phyloP scores from a whole-genome alignment of 208 protist genomes.

The Lotmaria passim region DNA sequence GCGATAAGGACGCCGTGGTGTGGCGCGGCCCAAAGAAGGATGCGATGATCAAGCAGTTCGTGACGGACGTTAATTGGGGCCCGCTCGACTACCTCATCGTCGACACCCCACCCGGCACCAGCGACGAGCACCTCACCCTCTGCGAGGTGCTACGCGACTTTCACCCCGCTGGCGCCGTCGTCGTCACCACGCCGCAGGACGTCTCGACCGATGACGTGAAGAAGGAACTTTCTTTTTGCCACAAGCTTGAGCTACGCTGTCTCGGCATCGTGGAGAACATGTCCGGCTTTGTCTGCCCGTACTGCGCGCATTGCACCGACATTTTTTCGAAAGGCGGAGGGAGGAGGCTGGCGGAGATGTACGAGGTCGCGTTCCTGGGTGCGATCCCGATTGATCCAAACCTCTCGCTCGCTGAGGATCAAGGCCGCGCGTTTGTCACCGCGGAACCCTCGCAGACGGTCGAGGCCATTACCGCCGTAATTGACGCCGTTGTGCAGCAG shows the following conservation, averaged over 20 bases:
- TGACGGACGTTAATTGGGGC: conserved; percentile 90
- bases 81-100: conserved; percentile 91
- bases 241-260: conserved; percentile 83
- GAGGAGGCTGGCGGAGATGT: conserved; percentile 68
- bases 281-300: conserved; percentile 92
- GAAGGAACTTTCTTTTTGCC: conserved; percentile 93
- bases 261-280: conserved; percentile 95
- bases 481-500: conserved; percentile 59
- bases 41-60: conserved; percentile 94
- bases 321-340: conserved; percentile 90
- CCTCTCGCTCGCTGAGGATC: conserved; percentile 77
- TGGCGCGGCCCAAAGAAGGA: conserved; percentile 97
- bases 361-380: conserved; percentile 86
- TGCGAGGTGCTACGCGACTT: conserved; percentile 78
- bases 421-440: conserved; percentile 63
- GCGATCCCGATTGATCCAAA: conserved; percentile 83
- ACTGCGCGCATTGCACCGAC: conserved; percentile 90
- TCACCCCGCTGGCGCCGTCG: conserved; percentile 73
- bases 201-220: conserved; percentile 91
- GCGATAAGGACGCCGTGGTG: conserved; percentile 97
- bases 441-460: conserved; percentile 45
- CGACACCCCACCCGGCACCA: conserved; percentile 94
- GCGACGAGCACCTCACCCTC: conserved; percentile 92
- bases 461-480: conserved; percentile 53
- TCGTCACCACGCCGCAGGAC: conserved; percentile 92